Percentiles rank a stretch among this genome's conserved stretches.
Evolutionary conservation across 257 asterid species (phyloP).

Genomic region (Jacaranda mimosifolia): DNA sequence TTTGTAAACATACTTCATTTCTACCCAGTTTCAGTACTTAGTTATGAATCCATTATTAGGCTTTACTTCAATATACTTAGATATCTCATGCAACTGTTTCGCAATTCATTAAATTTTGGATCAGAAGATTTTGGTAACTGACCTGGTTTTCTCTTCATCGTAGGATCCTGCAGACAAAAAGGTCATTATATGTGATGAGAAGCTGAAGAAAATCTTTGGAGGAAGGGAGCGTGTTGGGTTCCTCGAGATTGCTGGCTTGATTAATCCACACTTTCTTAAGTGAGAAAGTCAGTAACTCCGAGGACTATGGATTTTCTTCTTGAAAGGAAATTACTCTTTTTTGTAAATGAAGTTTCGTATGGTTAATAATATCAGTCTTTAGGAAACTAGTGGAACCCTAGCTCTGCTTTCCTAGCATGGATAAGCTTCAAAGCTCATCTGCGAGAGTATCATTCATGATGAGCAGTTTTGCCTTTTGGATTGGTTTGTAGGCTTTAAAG

Average conservation of each 20-base stretch:
- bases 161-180: slow-evolving; percentile 92
- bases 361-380: slow-evolving; percentile 36
- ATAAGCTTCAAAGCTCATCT: slow-evolving; percentile 24
- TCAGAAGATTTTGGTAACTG: neutral
- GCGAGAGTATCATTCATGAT: slow-evolving; percentile 31
- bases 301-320: slow-evolving; percentile 25
- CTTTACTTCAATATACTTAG: neutral
- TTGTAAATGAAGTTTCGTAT: slow-evolving; percentile 47
- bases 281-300: slow-evolving; percentile 34
- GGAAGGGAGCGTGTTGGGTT: slow-evolving; percentile 87
- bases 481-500: slow-evolving; percentile 31
- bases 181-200: slow-evolving; percentile 85
- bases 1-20: neutral
- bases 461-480: slow-evolving; percentile 42
- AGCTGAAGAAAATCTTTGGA: slow-evolving; percentile 77
- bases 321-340: slow-evolving; percentile 32
- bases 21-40: neutral
- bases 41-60: neutral
- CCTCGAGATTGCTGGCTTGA: slow-evolving; percentile 92
- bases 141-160: neutral
- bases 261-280: slow-evolving; percentile 82
- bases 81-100: neutral
- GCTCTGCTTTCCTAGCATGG: slow-evolving; percentile 19
- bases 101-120: neutral
- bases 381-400: slow-evolving; percentile 34